Percentiles rank a stretch among this genome's conserved stretches.
These are phyloP conservation scores for Cystofilobasidium capitatum DNA, from an alignment of 768 basidiomycete species.

Conservation along the genomic window DNA sequence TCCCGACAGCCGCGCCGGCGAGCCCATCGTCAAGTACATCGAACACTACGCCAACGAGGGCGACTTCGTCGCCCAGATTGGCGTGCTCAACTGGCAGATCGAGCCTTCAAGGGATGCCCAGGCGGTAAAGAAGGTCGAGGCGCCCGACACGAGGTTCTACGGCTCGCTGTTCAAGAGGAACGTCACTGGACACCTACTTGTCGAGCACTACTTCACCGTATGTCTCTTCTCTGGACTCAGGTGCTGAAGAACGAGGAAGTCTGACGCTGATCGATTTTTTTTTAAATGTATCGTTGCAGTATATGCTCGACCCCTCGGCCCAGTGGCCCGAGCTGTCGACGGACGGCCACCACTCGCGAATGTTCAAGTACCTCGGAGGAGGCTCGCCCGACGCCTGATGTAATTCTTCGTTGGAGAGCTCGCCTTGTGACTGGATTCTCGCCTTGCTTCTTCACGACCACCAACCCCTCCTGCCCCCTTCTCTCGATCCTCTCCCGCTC, in stretches of 20 bases:
- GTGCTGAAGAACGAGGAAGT: too few species aligned
- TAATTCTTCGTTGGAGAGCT: background rate
- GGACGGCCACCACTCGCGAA: background rate
- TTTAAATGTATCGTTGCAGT: background rate
- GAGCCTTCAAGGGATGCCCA: too few species aligned
- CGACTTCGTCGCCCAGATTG: constrained; percentile 32
- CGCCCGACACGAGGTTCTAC: background rate
- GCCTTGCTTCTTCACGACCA: too few species aligned
- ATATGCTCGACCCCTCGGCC: background rate
- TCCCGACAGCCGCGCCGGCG: background rate
- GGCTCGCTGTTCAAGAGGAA: background rate
- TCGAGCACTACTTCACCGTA: too few species aligned
- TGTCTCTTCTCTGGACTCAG: too few species aligned
- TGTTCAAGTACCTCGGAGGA: background rate
- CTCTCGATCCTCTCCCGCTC: too few species aligned
- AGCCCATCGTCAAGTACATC: constrained; percentile 26
- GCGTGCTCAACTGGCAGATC: constrained; percentile 26
- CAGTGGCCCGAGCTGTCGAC: background rate
- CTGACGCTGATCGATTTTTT: too few species aligned
- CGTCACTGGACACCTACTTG: background rate
- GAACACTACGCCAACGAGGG: constrained; percentile 34
- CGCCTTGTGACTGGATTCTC: background rate
- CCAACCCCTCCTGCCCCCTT: too few species aligned
- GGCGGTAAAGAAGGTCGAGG: too few species aligned
- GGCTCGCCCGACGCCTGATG: background rate